Conservation (phyloP, 2,329 filamentous ascomycete genomes). For the Ustilaginoidea virens region DNA sequence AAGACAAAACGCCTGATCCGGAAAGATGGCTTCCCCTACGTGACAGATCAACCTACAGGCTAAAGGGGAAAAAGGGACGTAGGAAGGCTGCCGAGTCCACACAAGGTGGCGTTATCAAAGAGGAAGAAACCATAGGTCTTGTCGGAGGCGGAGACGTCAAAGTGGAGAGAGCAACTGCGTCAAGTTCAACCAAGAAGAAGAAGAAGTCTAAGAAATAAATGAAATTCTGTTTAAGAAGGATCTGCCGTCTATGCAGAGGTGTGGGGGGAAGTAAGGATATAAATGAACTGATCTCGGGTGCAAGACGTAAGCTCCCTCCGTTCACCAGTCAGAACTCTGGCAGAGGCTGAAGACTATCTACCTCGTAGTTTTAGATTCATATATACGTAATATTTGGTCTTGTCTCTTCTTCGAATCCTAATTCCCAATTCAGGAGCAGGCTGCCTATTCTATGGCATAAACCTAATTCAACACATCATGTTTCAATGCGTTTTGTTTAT, state of each 20-base stretch:
- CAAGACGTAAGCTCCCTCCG: too few species aligned
- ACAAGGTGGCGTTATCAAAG: constrained; percentile 69
- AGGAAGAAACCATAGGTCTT: constrained; percentile 51
- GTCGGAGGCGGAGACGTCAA: constrained; percentile 50
- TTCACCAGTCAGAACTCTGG: too few species aligned
- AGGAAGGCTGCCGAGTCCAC: constrained; percentile 64
- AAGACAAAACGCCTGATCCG: constrained; percentile 67
- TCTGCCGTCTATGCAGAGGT: too few species aligned
- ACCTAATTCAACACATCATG: too few species aligned
- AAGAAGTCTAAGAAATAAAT: constrained; percentile 36
- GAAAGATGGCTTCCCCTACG: constrained; percentile 88
- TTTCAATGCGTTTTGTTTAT: too few species aligned
- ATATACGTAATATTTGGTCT: too few species aligned
- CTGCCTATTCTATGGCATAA: too few species aligned
- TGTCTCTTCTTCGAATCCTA: too few species aligned
- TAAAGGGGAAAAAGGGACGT: constrained; percentile 86
- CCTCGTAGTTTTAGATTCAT: too few species aligned
- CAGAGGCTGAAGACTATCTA: too few species aligned
- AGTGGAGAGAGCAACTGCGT: constrained; percentile 40
- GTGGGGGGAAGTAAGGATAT: not conserved
- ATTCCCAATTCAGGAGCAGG: too few species aligned
- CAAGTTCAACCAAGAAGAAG: constrained; percentile 30
- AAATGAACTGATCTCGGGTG: too few species aligned
- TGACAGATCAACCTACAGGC: constrained; percentile 76
- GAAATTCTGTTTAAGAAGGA: not conserved